These are phyloP conservation scores for Nicotiana sylvestris DNA, from an alignment of 257 asterid genomes.

Conservation along the genomic window DNA sequence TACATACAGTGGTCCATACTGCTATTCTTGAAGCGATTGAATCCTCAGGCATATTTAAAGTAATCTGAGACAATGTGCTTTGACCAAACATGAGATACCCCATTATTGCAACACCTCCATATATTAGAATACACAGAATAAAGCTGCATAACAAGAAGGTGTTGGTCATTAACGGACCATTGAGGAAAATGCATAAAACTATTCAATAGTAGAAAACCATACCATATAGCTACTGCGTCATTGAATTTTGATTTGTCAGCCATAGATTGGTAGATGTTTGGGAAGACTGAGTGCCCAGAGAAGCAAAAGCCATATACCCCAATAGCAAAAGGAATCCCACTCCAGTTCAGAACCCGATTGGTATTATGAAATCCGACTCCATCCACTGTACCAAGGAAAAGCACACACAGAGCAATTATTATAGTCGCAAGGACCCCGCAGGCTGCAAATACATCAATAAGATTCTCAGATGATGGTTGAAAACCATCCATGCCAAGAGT, in stretches of 20 bases:
- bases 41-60: conserved; percentile 65
- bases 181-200: neutral
- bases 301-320: conserved; percentile 83
- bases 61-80: conserved; percentile 65
- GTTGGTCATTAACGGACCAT: neutral
- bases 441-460: conserved; percentile 39
- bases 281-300: conserved; percentile 83
- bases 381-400: conserved; percentile 45
- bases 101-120: conserved; percentile 65
- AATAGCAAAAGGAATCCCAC: conserved; percentile 71
- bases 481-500: conserved; percentile 4
- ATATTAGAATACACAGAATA: conserved; percentile 45
- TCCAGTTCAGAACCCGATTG: conserved; percentile 52
- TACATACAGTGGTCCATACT: conserved; percentile 74
- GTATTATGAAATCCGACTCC: conserved; percentile 45
- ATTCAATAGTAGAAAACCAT: conserved; percentile 6
- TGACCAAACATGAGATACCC: conserved; percentile 85
- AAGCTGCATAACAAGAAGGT: conserved; percentile 47
- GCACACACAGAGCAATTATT: conserved; percentile 45
- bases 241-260: conserved; percentile 77
- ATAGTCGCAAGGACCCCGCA: conserved; percentile 68
- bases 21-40: conserved; percentile 59
- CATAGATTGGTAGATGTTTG: conserved; percentile 91
- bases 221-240: conserved; percentile 60
- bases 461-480: neutral